Conservation (phyloP, 2,329 filamentous ascomycete genomes). For the Zasmidium citrigriseum region DNA sequence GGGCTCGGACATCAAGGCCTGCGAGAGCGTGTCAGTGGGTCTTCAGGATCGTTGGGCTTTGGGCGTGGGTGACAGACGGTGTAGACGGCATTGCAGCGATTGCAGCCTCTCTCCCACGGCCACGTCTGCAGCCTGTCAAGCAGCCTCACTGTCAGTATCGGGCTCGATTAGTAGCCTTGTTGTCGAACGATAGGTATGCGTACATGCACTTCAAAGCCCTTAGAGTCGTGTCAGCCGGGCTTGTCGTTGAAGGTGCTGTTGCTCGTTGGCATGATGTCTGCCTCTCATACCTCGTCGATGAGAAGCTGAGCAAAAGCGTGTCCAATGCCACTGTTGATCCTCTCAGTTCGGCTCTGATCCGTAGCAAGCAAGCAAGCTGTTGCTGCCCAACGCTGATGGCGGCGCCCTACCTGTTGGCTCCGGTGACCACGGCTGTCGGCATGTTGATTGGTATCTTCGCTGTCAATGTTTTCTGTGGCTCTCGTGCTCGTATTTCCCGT, state of each 20-base stretch:
- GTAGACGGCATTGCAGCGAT: slow-evolving; percentile 33
- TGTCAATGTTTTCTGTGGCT: not conserved
- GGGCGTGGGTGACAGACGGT: slow-evolving; percentile 13
- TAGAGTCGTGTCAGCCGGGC: slow-evolving; percentile 4
- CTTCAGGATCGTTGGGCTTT: not conserved
- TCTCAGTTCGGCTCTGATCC: not conserved
- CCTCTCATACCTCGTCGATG: slow-evolving; percentile 18
- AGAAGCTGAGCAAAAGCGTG: slow-evolving; percentile 24
- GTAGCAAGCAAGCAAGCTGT: not conserved
- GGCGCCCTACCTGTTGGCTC: slow-evolving; percentile 17
- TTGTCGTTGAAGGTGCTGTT: not conserved
- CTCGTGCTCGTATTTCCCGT: no score
- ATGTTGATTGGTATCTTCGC: slow-evolving; percentile 7
- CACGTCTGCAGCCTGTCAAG: slow-evolving; percentile 18
- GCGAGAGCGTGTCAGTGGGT: not conserved
- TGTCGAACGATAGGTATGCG: not conserved
- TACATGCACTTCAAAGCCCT: slow-evolving; percentile 28
- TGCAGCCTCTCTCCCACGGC: slow-evolving; percentile 35
- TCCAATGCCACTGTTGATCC: slow-evolving; percentile 19
- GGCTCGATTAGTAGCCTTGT: not conserved
- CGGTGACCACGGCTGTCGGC: slow-evolving; percentile 24
- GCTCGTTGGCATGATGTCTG: not conserved
- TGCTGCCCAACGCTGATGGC: not conserved
- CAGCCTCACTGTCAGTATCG: not conserved
- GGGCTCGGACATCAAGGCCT: slow-evolving; percentile 38